Conservation (phyloP, 495 filamentous ascomycete species). For the Annulohypoxylon moriforme region DNA sequence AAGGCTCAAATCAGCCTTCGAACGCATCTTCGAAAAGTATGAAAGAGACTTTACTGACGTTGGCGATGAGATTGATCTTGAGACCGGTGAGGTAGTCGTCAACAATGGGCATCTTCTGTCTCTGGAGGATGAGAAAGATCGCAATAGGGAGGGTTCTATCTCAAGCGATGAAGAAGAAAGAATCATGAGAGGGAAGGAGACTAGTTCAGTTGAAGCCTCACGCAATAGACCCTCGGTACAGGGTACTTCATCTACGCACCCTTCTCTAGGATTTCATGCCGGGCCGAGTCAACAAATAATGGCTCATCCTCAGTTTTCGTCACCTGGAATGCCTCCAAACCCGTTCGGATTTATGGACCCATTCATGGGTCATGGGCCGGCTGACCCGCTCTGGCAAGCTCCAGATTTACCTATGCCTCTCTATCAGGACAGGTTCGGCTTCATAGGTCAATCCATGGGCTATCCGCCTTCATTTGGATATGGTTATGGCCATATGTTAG, state of each 20-base stretch:
- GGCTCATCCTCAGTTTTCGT: conserved; percentile 14
- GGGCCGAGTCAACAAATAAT: background rate
- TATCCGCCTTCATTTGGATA: conserved; percentile 21
- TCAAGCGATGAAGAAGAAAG: conserved; percentile 42
- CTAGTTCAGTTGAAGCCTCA: conserved; percentile 5
- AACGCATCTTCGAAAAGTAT: conserved; percentile 90
- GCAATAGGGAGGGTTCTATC: conserved; percentile 27
- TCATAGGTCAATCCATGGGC: conserved; percentile 31
- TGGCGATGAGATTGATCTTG: conserved; percentile 83
- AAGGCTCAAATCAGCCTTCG: conserved; percentile 82
- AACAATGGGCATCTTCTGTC: conserved; percentile 84
- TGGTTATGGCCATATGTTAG: conserved; percentile 10
- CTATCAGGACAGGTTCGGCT: conserved; percentile 33
- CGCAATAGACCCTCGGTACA: conserved; percentile 24
- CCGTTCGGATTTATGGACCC: conserved; percentile 26
- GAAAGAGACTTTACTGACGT: conserved; percentile 80
- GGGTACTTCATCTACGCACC: conserved; percentile 11
- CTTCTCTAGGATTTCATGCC: background rate
- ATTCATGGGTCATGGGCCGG: conserved; percentile 11
- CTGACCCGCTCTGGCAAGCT: conserved; percentile 45
- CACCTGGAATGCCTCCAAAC: conserved; percentile 23
- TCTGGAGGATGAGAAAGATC: conserved; percentile 65
- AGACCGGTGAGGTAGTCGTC: conserved; percentile 81
- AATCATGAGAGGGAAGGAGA: conserved; percentile 33
- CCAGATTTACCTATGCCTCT: conserved; percentile 37